Base-by-base conservation (phyloP, 2,329 filamentous ascomycete species). In the Claviceps fusiformis region DNA sequence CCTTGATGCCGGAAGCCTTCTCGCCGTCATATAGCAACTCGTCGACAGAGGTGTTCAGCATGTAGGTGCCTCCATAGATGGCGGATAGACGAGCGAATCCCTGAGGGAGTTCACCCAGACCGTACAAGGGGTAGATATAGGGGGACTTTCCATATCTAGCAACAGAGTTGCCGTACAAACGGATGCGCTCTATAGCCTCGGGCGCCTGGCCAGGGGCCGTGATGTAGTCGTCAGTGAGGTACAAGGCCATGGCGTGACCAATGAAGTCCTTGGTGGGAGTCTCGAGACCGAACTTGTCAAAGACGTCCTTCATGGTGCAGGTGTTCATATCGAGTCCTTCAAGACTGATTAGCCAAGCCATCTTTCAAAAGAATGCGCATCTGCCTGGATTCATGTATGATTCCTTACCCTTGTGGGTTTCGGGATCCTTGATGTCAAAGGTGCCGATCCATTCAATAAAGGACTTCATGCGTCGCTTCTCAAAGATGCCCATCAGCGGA, bases 91-190 rank as follows among this genome's bases (percentile, higher is more conserved):
- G 91, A 60, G 93, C 93, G 66, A 98, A 98, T 57, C 92, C 92
- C 74, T 98, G 93, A 41, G 93, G 95, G 55, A 98, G 86, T 76
- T 98, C 93, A 69, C 88, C 93, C 52, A 98, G 83, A 59, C 93
- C 93, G 75, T 98, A 98, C 37, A 97, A 84, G 51, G 93, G 95
- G 79, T 98, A 98, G 76, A 98, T 97, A 78, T 97, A 98, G 49
- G 93, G 95, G 13, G 91, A 97, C 75, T 96, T 97, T 73, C 93
- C 93, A 73, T 97, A 97, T 60, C 92, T 84, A 53, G 91, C 89
- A 73, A 98, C 95, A 35, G 91, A 96, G 80, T 95, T 95, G 63
- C 92, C 95, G 73, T 98, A 98, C 50, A 98, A 80, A 62, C 89
- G 83, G 70, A 98, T 96, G 64, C 92, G 89, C 72, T 92, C 83